Evolutionary conservation across 202 grass and related monocot genomes (phyloP).

Genomic region (Bolboschoenoplectus hybrid): DNA sequence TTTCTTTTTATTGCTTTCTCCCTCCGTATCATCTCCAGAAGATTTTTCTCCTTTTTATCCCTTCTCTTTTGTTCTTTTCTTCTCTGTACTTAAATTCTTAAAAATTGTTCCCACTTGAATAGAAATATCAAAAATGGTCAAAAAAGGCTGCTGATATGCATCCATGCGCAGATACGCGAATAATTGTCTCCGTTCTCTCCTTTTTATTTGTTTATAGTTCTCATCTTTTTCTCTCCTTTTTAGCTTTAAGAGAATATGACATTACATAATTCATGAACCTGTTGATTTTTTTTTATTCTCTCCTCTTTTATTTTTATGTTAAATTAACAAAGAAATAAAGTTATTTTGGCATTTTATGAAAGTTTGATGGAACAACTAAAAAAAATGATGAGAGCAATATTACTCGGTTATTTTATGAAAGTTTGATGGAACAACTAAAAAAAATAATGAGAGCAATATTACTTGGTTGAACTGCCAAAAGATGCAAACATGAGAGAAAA

Average conservation of each 20-base stretch:
- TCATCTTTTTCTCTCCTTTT: neutral
- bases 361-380: neutral
- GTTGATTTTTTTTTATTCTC: neutral
- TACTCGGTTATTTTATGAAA: neutral
- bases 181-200: neutral
- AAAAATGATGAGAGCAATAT: neutral
- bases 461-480: slow-evolving; percentile 24
- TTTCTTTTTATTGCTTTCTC: neutral
- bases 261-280: neutral
- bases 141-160: slow-evolving; percentile 8
- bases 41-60: neutral
- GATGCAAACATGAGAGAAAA: neutral
- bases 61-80: neutral
- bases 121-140: slow-evolving; percentile 1
- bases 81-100: neutral
- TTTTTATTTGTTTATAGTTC: neutral
- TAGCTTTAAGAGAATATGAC: neutral
- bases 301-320: neutral
- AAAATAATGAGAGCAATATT: neutral
- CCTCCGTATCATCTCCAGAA: neutral
- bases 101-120: neutral
- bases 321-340: neutral
- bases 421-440: neutral
- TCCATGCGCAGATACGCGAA: slow-evolving; percentile 2
- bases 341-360: neutral